Base-by-base conservation (phyloP, 257 asterid genomes). In the Jacaranda copaia region DNA sequence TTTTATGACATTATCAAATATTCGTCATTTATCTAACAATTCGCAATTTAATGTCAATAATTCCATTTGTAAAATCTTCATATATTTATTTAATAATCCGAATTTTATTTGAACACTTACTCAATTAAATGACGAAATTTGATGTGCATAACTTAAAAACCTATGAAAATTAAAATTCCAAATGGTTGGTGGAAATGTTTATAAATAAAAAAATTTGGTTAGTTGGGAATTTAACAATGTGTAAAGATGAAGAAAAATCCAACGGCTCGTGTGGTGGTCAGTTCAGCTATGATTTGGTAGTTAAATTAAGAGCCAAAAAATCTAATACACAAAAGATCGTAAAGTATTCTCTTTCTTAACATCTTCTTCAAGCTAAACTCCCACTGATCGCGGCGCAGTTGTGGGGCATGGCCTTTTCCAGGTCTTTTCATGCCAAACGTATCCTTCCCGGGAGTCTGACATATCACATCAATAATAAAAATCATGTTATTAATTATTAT, bases 341-440 rank as follows among this genome's bases (percentile, higher is more conserved):
- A 64, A 7, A 42, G 43, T 35, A 68, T 39, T 67, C 65, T 42
- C 67, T 3, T 42, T 42, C 46, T 42, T 8, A 36, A 6, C 7
- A 10, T 68, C 68, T 81, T 87, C 81, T 60, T 67, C 12, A 65
- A 58, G 38, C 86, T 82, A 84, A 67, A 43, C 53, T 70, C 72
- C 91, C 96, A 65, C 80, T 70, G 78, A 88, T 88, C 73, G 80
- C 86, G 91, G 81, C 84, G 74, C 55, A 48, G 43, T 55, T 52
- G 49, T 39, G 55, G 76, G 70, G 58, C 53, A 7, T 65, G 49
- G 36, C 48, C 5, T 56, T 49, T 20, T 40, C 75, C 32, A 25
- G 8, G 36, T 58, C 14, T 12, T 55, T 51, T 16, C 73, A 3
- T 15, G 42, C 56, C 64, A 16, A 25, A 64, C 45, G 64, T 63